Evolutionary conservation across 225 moss, liverwort and hornwort species (phyloP).

Genomic region (Sphagnum tenellum): DNA sequence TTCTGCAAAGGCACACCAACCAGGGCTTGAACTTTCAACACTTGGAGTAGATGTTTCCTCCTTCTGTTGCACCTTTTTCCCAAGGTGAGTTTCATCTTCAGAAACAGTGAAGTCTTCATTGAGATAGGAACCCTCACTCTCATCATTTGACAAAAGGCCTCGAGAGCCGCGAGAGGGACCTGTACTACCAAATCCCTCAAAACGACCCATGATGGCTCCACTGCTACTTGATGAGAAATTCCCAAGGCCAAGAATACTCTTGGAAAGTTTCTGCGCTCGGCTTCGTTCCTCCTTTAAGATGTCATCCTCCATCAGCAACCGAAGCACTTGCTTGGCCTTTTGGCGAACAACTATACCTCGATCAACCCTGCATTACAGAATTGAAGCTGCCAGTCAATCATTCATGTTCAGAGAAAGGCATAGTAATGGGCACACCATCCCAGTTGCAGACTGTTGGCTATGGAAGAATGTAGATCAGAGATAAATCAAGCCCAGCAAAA

Average conservation of each 20-base stretch:
- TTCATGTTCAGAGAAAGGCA: too few relatives aligned
- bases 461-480: neutral
- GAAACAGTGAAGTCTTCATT: conserved; percentile 56
- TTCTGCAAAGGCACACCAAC: conserved; percentile 50
- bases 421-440: too few relatives aligned
- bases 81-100: conserved; percentile 50
- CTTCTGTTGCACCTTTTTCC: conserved; percentile 37
- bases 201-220: conserved; percentile 27
- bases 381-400: too few relatives aligned
- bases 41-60: conserved; percentile 19
- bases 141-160: conserved; percentile 23
- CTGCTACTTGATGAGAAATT: conserved; percentile 37
- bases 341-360: conserved; percentile 46
- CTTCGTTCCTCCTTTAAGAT: conserved; percentile 49
- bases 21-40: conserved; percentile 25
- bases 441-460: too few relatives aligned
- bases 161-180: conserved; percentile 28
- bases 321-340: conserved; percentile 51
- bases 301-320: conserved; percentile 54
- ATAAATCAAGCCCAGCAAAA: neutral
- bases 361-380: conserved; percentile 25
- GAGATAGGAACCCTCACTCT: conserved; percentile 21
- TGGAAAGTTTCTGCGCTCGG: conserved; percentile 40
- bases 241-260: conserved; percentile 49
- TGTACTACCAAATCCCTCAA: conserved; percentile 42